Evolutionary conservation across 2,329 filamentous ascomycete genomes (phyloP).

Genomic region (Cordyceps tenuipes): DNA sequence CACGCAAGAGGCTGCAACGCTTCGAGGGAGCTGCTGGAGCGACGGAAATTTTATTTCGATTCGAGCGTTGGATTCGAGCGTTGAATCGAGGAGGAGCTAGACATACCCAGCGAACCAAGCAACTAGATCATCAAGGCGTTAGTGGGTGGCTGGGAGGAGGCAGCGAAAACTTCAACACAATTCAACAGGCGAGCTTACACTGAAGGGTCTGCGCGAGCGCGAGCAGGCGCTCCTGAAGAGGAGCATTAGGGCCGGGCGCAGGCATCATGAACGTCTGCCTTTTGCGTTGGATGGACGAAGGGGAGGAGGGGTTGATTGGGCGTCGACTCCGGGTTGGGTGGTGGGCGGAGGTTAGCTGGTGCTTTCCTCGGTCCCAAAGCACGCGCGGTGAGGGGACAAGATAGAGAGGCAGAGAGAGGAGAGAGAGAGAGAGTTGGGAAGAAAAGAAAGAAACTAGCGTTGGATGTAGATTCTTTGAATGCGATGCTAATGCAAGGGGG

Average conservation of each 20-base stretch:
- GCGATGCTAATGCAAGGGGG: background rate
- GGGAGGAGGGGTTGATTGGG: background rate
- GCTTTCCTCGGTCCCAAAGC: background rate
- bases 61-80: background rate
- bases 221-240: constrained; percentile 66
- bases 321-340: background rate
- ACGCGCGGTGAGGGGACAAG: background rate
- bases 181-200: constrained; percentile 50
- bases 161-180: constrained; percentile 9
- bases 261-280: constrained; percentile 1
- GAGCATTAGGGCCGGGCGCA: constrained; percentile 41
- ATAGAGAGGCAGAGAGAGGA: no score
- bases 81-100: constrained; percentile 12
- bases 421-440: background rate
- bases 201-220: constrained; percentile 82
- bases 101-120: constrained; percentile 78
- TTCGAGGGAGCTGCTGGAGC: background rate
- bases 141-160: constrained; percentile 22
- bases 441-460: background rate
- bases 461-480: background rate
- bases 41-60: background rate
- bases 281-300: background rate
- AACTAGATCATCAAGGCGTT: constrained; percentile 38
- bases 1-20: background rate
- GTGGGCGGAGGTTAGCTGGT: background rate